Conservation (phyloP, 345 rosid species). For the Rhodamnia rubescens region DNA sequence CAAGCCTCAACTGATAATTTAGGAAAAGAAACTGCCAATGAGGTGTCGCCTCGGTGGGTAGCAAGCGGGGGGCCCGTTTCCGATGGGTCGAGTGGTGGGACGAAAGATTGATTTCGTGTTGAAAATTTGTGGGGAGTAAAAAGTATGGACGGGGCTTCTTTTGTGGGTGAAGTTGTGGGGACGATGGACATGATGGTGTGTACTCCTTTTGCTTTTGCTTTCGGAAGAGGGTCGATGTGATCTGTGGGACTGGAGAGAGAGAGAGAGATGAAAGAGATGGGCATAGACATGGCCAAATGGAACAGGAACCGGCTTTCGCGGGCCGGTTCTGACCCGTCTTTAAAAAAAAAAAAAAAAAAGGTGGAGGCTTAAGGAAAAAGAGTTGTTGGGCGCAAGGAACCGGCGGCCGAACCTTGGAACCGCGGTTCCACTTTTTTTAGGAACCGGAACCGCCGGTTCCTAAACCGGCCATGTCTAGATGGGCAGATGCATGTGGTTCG, state of each 20-base stretch:
- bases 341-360: no score
- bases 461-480: no score
- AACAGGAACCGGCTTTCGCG: no score
- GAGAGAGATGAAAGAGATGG: neutral
- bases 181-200: neutral
- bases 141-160: no score
- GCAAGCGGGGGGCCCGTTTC: neutral
- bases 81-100: neutral
- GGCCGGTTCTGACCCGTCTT: no score
- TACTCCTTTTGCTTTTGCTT: neutral
- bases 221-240: neutral
- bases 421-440: no score
- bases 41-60: neutral
- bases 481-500: neutral
- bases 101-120: neutral
- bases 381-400: no score
- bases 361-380: no score
- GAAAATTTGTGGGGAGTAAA: neutral
- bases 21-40: neutral
- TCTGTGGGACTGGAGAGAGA: neutral
- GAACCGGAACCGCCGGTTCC: no score
- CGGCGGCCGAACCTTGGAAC: no score
- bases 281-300: no score
- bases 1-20: neutral
- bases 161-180: no score